A percentile compares a stretch with the other conserved stretches of the same genome.
These are phyloP conservation scores for Globisporangium uncinulatum DNA, from an alignment of 352 stramenopile species.

Conservation along the genomic window DNA sequence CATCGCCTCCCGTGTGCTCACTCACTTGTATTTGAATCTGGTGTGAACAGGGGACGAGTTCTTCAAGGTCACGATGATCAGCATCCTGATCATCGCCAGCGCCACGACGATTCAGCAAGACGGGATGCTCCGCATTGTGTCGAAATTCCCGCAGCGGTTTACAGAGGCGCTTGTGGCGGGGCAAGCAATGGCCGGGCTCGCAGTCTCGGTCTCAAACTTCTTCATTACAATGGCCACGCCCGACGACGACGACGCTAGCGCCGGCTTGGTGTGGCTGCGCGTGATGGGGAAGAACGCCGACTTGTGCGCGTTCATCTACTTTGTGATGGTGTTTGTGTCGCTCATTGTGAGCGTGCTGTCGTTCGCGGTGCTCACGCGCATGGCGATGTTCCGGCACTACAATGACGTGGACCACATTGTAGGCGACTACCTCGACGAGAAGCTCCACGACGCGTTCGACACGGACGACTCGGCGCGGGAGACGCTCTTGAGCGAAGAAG, in stretches of 20 bases:
- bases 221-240: slow-evolving; percentile 51
- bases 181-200: slow-evolving; percentile 68
- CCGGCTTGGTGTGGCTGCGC: slow-evolving; percentile 7
- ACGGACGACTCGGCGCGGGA: slow-evolving; percentile 27
- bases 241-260: background rate
- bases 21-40: background rate
- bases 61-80: slow-evolving; percentile 72
- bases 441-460: slow-evolving; percentile 7
- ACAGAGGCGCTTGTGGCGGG: slow-evolving; percentile 75
- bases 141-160: slow-evolving; percentile 70
- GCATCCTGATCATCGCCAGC: slow-evolving; percentile 61
- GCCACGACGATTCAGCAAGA: slow-evolving; percentile 79
- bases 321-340: slow-evolving; percentile 65
- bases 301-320: slow-evolving; percentile 73
- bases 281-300: slow-evolving; percentile 35
- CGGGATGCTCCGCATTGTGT: slow-evolving; percentile 65
- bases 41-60: slow-evolving; percentile 32
- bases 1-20: slow-evolving; percentile 5
- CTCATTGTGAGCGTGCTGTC: slow-evolving; percentile 45
- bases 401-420: slow-evolving; percentile 37
- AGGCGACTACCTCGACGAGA: slow-evolving; percentile 15
- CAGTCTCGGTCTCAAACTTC: slow-evolving; percentile 68
- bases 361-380: slow-evolving; percentile 52
- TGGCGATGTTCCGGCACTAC: slow-evolving; percentile 68
- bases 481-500: slow-evolving; percentile 23